Evolutionary conservation across 75 land plant species (phyloP).

Genomic region (Pinus taeda): DNA sequence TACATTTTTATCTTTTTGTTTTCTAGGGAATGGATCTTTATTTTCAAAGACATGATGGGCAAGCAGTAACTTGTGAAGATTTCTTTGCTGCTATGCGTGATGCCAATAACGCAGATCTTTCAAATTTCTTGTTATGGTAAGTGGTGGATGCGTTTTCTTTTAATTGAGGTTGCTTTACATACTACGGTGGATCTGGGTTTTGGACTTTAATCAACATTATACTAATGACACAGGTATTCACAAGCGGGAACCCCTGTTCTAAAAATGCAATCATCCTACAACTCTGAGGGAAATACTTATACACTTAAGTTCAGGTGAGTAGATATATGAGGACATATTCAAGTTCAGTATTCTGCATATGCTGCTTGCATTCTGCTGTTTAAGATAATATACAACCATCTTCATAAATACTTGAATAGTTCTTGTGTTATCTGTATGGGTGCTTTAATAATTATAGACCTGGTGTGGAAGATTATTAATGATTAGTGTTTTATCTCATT

Average conservation of each 20-base stretch:
- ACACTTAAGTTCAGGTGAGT: conserved; percentile 76
- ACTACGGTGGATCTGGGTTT: background rate
- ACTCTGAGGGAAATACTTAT: conserved; percentile 66
- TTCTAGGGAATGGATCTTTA: conserved; percentile 96
- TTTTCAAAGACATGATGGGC: conserved; percentile 93
- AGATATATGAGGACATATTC: background rate
- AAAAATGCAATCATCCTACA: conserved; percentile 75
- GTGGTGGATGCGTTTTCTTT: background rate
- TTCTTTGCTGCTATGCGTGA: conserved; percentile 95
- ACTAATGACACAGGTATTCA: conserved; percentile 67
- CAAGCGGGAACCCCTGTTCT: conserved; percentile 93
- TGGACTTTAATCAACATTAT: background rate
- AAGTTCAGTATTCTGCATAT: background rate
- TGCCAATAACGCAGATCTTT: conserved; percentile 82
- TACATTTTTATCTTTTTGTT: background rate
- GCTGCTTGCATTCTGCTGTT: background rate
- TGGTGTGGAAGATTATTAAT: no score
- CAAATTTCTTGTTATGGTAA: conserved; percentile 85
- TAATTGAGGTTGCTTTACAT: background rate
- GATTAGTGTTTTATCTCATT: no score
- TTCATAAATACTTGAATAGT: no score
- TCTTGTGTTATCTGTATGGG: no score
- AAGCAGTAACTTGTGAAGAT: conserved; percentile 98
- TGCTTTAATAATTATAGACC: no score
- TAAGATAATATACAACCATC: no score